These are phyloP conservation scores for Trichoderma polysporum DNA, from an alignment of 2,329 filamentous ascomycete species.

Conservation along the genomic window DNA sequence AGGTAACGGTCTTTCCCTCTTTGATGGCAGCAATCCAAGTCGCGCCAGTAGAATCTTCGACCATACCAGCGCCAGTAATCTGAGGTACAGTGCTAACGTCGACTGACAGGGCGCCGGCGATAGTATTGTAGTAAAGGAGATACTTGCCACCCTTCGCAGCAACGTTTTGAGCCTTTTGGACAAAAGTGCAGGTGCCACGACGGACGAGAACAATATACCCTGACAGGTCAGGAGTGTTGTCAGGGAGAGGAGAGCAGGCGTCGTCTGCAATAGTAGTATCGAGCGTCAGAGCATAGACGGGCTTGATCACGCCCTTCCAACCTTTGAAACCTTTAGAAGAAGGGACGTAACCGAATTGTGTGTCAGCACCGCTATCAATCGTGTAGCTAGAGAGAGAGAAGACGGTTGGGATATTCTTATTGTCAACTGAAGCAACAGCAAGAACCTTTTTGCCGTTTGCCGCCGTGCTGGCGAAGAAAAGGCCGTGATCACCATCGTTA, in stretches of 20 bases:
- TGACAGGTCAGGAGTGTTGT: slow-evolving; percentile 56
- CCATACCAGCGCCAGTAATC: slow-evolving; percentile 43
- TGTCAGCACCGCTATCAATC: slow-evolving; percentile 35
- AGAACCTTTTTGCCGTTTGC: slow-evolving; percentile 43
- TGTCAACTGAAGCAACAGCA: slow-evolving; percentile 46
- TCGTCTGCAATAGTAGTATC: slow-evolving; percentile 49
- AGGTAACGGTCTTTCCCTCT: slow-evolving; percentile 43
- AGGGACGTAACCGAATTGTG: slow-evolving; percentile 44
- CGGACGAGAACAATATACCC: slow-evolving; percentile 59
- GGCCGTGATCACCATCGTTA: slow-evolving; percentile 44
- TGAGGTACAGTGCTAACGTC: slow-evolving; percentile 31
- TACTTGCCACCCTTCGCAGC: slow-evolving; percentile 58
- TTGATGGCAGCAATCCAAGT: slow-evolving; percentile 46
- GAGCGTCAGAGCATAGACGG: slow-evolving; percentile 50
- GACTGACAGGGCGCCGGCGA: slow-evolving; percentile 35
- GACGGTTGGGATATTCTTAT: slow-evolving; percentile 39
- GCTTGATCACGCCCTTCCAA: slow-evolving; percentile 38
- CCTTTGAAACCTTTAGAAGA: slow-evolving; percentile 45
- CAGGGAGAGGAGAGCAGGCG: slow-evolving; percentile 53
- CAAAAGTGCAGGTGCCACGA: slow-evolving; percentile 57
- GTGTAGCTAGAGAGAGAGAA: slow-evolving; percentile 39
- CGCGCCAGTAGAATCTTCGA: slow-evolving; percentile 42
- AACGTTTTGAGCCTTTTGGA: slow-evolving; percentile 53
- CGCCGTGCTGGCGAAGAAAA: slow-evolving; percentile 41
- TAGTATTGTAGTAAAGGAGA: slow-evolving; percentile 62